Conservation (phyloP, 2,329 filamentous ascomycete species). For the Neonectria coccinea region DNA sequence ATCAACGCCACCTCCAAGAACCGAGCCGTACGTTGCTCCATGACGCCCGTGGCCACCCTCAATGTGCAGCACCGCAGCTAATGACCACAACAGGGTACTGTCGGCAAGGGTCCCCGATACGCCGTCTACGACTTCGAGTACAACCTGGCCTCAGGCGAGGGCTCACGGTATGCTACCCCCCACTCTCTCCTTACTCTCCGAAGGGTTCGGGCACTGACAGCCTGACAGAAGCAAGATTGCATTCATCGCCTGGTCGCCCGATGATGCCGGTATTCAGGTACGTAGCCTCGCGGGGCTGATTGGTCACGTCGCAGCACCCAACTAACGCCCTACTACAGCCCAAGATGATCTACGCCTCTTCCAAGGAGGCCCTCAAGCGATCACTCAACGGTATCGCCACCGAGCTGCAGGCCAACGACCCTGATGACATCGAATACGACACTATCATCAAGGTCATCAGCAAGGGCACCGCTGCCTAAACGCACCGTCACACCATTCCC, state of each 20-base stretch:
- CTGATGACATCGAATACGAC: slow-evolving; percentile 83
- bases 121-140: slow-evolving; percentile 90
- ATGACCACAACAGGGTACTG: slow-evolving; percentile 59
- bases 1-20: slow-evolving; percentile 78
- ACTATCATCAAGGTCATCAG: slow-evolving; percentile 74
- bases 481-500: slow-evolving; percentile 27
- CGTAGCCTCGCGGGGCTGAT: slow-evolving; percentile 59
- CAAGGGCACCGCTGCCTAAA: slow-evolving; percentile 69
- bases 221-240: slow-evolving; percentile 76
- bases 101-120: slow-evolving; percentile 80
- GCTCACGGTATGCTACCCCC: slow-evolving; percentile 67
- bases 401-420: slow-evolving; percentile 87
- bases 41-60: not conserved
- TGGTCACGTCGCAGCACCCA: slow-evolving; percentile 53
- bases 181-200: not conserved
- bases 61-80: slow-evolving; percentile 12
- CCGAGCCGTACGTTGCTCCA: slow-evolving; percentile 66
- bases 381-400: slow-evolving; percentile 78
- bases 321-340: slow-evolving; percentile 61
- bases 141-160: slow-evolving; percentile 77
- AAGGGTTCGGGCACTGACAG: slow-evolving; percentile 31
- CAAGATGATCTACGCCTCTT: slow-evolving; percentile 92
- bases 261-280: slow-evolving; percentile 84
- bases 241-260: slow-evolving; percentile 83
- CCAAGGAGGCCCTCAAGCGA: slow-evolving; percentile 87